Evolutionary conservation across 2,329 filamentous ascomycete species (phyloP).

Genomic region (Phialocephala sp.): DNA sequence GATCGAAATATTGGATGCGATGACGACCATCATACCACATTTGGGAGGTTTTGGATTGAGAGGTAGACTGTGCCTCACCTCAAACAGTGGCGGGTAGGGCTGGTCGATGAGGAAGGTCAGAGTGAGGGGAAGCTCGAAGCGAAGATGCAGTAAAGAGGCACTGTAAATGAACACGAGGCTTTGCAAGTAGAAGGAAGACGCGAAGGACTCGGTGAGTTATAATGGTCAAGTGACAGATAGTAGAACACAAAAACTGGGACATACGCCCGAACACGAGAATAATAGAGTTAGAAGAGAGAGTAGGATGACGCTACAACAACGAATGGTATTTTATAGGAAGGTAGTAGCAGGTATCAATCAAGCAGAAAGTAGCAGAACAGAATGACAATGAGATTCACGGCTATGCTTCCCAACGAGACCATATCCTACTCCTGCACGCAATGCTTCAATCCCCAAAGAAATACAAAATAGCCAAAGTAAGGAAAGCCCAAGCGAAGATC

Average conservation of each 20-base stretch:
- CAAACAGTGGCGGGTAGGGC: background rate
- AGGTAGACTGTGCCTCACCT: conserved; percentile 4
- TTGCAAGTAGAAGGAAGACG: background rate
- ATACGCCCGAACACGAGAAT: background rate
- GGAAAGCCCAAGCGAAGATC: background rate
- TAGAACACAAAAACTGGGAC: background rate
- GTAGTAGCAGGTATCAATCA: background rate
- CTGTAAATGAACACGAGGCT: conserved; percentile 1
- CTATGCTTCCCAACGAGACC: background rate
- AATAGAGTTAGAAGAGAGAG: background rate
- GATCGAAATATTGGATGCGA: background rate
- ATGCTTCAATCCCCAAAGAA: conserved; percentile 13
- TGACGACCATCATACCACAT: background rate
- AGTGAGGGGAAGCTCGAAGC: conserved; percentile 2
- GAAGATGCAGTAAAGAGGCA: conserved; percentile 4
- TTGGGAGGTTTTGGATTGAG: background rate
- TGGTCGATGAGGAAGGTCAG: background rate
- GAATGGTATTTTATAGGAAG: background rate
- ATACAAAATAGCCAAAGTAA: background rate
- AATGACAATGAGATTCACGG: conserved; percentile 11
- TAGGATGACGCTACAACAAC: background rate
- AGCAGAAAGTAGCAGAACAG: background rate
- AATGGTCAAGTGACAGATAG: background rate
- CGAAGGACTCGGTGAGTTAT: background rate
- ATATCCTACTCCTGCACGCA: conserved; percentile 16